phyloP scores from a whole-genome alignment of 2,329 filamentous ascomycete genomes.

The Alternaria infectoria region DNA sequence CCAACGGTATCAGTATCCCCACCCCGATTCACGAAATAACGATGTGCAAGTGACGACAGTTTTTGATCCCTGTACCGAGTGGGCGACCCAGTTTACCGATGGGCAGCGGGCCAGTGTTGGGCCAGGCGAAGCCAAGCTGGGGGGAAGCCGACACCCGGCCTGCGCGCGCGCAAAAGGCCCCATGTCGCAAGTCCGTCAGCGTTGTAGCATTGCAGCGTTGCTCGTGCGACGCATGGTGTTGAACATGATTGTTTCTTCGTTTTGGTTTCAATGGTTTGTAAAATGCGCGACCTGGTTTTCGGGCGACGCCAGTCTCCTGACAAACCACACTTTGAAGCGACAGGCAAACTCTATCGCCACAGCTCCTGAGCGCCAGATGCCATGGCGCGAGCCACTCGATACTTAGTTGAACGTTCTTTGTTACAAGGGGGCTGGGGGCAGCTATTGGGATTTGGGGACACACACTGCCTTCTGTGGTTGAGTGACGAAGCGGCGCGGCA shows the following conservation, averaged over 20 bases:
- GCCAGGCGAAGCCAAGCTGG: neutral
- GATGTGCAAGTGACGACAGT: neutral
- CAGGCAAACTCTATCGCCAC: neutral
- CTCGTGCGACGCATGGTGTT: neutral
- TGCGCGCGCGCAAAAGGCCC: neutral
- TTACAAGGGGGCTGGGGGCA: neutral
- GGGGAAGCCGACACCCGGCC: neutral
- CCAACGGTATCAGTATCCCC: neutral
- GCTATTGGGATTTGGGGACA: neutral
- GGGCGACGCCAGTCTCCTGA: neutral
- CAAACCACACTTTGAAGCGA: neutral
- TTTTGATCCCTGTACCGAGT: neutral
- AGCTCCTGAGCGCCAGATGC: neutral
- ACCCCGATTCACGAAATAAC: neutral
- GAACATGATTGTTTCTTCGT: neutral
- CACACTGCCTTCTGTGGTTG: neutral
- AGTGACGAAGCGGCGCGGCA: slow-evolving; percentile 6
- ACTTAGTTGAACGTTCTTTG: neutral
- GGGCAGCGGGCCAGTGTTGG: neutral
- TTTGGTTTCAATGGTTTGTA: neutral
- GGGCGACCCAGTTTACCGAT: neutral
- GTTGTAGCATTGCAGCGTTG: neutral
- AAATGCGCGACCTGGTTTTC: neutral
- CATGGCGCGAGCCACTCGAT: neutral
- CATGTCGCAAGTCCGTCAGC: neutral